phyloP scores from a whole-genome alignment of 352 stramenopile species.

The Pythium inflatum region DNA sequence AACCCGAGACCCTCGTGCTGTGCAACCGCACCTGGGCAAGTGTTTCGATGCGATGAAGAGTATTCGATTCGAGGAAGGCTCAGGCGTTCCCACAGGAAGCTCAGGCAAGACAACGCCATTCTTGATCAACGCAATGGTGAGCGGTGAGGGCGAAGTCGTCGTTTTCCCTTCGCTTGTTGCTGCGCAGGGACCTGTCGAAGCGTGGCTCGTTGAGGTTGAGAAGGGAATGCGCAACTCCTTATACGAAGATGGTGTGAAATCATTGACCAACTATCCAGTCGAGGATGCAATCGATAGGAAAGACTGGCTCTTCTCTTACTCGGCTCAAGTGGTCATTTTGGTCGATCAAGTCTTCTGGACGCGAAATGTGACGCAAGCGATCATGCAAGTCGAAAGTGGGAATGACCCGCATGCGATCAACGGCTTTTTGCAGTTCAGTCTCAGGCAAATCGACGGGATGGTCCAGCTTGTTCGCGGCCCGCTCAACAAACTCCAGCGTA shows the following conservation, averaged over 20 bases:
- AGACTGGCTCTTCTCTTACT: slow-evolving; percentile 90
- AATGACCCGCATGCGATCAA: slow-evolving; percentile 73
- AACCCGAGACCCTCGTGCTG: slow-evolving; percentile 93
- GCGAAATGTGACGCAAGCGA: slow-evolving; percentile 81
- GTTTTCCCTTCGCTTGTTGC: slow-evolving; percentile 72
- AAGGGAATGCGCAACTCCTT: slow-evolving; percentile 86
- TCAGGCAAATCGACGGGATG: slow-evolving; percentile 93
- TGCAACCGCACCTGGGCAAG: slow-evolving; percentile 94
- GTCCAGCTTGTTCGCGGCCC: slow-evolving; percentile 87
- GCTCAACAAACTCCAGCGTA: slow-evolving; percentile 87
- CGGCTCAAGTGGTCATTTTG: slow-evolving; percentile 87
- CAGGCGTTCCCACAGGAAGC: slow-evolving; percentile 27
- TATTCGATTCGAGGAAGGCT: slow-evolving; percentile 78
- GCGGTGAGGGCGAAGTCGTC: slow-evolving; percentile 87
- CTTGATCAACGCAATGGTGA: slow-evolving; percentile 83
- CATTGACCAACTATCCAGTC: slow-evolving; percentile 85
- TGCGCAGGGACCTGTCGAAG: slow-evolving; percentile 86
- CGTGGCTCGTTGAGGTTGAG: slow-evolving; percentile 88
- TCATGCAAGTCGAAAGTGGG: slow-evolving; percentile 71
- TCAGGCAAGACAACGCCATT: slow-evolving; percentile 44
- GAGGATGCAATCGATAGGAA: slow-evolving; percentile 89
- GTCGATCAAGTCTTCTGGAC: slow-evolving; percentile 94
- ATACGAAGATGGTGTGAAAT: slow-evolving; percentile 85
- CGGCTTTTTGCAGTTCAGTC: slow-evolving; percentile 87
- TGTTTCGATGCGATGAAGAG: slow-evolving; percentile 96